phyloP scores from a whole-genome alignment of 345 rosid species.

The Cochlearia excelsa region DNA sequence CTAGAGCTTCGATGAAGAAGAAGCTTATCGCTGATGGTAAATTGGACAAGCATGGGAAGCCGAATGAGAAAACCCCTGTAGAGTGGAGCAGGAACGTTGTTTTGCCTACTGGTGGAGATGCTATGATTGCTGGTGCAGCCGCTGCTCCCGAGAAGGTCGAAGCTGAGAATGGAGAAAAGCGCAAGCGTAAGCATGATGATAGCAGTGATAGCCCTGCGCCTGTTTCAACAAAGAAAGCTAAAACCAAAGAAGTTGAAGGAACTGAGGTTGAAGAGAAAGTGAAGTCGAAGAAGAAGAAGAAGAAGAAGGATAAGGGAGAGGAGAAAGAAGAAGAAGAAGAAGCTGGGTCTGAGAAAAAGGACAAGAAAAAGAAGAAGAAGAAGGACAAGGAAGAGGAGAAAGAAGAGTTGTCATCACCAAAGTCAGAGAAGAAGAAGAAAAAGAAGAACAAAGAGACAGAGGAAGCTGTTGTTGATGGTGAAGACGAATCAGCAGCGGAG shows the following conservation, averaged over 20 bases:
- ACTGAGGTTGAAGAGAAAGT: constrained; percentile 30
- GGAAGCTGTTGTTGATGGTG: constrained; percentile 41
- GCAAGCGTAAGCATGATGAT: constrained; percentile 55
- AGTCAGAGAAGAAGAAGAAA: constrained; percentile 43
- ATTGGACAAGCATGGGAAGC: constrained; percentile 85
- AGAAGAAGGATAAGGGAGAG: constrained; percentile 48
- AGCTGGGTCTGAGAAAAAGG: constrained; percentile 39
- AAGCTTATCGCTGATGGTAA: constrained; percentile 76
- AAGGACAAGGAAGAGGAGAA: constrained; percentile 38
- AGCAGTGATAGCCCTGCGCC: constrained; percentile 40
- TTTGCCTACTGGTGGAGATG: constrained; percentile 72
- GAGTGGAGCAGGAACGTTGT: constrained; percentile 81
- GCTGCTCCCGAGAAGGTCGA: constrained; percentile 50
- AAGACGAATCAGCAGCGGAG: constrained; percentile 41
- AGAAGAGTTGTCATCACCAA: constrained; percentile 48
- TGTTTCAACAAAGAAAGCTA: constrained; percentile 54
- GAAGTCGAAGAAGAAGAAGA: constrained; percentile 32
- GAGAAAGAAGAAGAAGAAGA: constrained; percentile 61
- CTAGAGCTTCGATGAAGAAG: constrained; percentile 84
- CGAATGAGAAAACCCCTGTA: constrained; percentile 67
- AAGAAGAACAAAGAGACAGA: constrained; percentile 61
- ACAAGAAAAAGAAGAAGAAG: constrained; percentile 49
- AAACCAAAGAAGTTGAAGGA: constrained; percentile 37
- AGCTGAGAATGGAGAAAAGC: constrained; percentile 43
- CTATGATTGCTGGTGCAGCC: constrained; percentile 63